Evolutionary conservation across 495 filamentous ascomycete genomes (phyloP).

Genomic region (Polyplosphaeria fusca): DNA sequence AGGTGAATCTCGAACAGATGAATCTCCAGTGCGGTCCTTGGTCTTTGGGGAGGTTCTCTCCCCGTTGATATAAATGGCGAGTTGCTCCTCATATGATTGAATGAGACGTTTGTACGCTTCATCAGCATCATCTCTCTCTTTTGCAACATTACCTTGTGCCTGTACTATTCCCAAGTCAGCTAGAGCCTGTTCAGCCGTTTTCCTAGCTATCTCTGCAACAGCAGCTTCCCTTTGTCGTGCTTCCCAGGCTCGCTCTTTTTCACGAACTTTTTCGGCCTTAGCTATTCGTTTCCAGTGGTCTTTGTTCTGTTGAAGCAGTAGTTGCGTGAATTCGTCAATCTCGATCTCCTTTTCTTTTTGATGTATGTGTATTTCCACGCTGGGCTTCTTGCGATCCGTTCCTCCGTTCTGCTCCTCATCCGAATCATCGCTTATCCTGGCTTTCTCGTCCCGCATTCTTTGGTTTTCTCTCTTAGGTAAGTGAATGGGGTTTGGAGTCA

Average conservation of each 20-base stretch:
- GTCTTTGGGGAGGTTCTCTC: neutral
- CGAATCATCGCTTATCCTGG: too few relatives aligned
- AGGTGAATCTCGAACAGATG: neutral
- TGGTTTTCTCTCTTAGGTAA: too few relatives aligned
- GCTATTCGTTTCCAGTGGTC: neutral
- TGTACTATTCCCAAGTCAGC: neutral
- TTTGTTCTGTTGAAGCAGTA: too few relatives aligned
- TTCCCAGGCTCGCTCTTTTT: neutral
- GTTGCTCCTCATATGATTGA: neutral
- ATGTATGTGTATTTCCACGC: too few relatives aligned
- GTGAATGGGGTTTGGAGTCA: too few relatives aligned
- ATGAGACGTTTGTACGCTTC: conserved; percentile 2
- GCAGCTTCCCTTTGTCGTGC: conserved; percentile 6
- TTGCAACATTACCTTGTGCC: conserved; percentile 4
- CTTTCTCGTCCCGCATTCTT: too few relatives aligned
- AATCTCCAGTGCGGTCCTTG: neutral
- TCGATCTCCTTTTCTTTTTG: too few relatives aligned
- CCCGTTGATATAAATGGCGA: neutral
- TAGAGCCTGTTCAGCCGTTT: neutral
- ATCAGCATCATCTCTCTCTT: conserved; percentile 7
- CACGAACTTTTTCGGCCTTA: conserved; percentile 3
- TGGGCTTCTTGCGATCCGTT: too few relatives aligned
- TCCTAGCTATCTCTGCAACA: conserved; percentile 5
- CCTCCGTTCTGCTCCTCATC: too few relatives aligned
- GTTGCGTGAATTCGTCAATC: too few relatives aligned